Base-by-base conservation (phyloP, 768 basidiomycete genomes). In the Plicaturopsis crispa region DNA sequence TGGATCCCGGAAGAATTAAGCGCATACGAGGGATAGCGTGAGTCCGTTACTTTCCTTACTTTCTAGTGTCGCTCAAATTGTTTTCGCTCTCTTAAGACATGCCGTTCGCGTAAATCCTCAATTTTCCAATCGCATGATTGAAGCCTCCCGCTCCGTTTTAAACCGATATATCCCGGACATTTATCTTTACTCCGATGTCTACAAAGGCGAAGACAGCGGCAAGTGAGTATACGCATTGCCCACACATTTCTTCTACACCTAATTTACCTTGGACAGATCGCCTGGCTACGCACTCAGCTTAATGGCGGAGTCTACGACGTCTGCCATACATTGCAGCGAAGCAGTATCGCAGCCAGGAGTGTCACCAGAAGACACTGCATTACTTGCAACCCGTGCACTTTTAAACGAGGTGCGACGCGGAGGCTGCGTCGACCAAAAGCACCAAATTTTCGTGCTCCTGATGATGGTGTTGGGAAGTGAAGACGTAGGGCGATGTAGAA, bases 91-190 rank as follows among this genome's bases (percentile, higher is more conserved):
- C 26, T 35, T 11, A 50, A 96, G 92, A 5, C 93, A 97, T 61
- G 89, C 92, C 3, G 94, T 97, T 19, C 84, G 96, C 28, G 91
- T 98, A 6, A 94, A 82, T 47, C 96, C 96, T 17, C 93, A 98
- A 54, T 89, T 99, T 56, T 96, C 93, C 2, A 96, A 96, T 58
- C 77, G 96, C 26, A 90, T 98, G 83, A 96, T 99, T 35, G 94
- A 97, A 50, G 77, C 93, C 6, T 80, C 89, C 13, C 80, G 96
- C 26, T 92, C 89, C 2, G 71, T 99, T 17, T 68, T 99, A 31
- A 98, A 97, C 57, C 84, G 92, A 4, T 96, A 87, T 57, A 96
- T 98, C 42, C 94, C 96, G 24, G 96, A 99, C 56, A 92, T 97
- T 20, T 97, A 98, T 61, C 77, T 99, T 26, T 94, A 97, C 57